These are phyloP conservation scores for Colletotrichum higginsianum DNA, from an alignment of 2,329 filamentous ascomycete species.

Conservation along the genomic window DNA sequence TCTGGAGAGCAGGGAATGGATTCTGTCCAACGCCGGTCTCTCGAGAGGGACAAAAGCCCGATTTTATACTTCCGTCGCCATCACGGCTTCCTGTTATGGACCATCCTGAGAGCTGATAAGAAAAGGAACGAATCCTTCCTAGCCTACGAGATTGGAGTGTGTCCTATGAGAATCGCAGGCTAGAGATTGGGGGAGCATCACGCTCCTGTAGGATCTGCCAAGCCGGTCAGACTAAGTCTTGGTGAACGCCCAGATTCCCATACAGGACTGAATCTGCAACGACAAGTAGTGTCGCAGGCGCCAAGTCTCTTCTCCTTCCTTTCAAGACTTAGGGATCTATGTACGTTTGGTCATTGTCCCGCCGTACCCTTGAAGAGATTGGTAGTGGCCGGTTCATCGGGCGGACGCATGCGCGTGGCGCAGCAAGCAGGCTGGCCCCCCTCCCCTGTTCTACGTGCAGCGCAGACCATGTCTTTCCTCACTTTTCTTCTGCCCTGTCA, in stretches of 20 bases:
- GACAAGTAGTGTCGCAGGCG: no score
- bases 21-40: no score
- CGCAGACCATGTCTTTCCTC: no score
- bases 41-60: background rate
- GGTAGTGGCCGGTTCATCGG: no score
- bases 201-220: slow-evolving; percentile 26
- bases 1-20: background rate
- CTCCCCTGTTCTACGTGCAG: no score
- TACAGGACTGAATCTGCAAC: slow-evolving; percentile 7
- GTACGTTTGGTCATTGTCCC: background rate
- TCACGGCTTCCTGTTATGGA: background rate
- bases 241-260: slow-evolving; percentile 1
- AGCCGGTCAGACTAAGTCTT: background rate
- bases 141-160: background rate
- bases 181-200: background rate
- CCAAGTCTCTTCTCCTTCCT: slow-evolving; percentile 3
- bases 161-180: slow-evolving; percentile 4
- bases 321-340: background rate
- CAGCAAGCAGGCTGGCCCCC: no score
- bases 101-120: background rate
- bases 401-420: background rate
- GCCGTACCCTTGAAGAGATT: background rate
- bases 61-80: background rate
- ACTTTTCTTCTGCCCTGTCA: no score
- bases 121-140: background rate